These are phyloP conservation scores for Podaxis sp. DNA, from an alignment of 768 basidiomycete genomes.

Conservation along the genomic window DNA sequence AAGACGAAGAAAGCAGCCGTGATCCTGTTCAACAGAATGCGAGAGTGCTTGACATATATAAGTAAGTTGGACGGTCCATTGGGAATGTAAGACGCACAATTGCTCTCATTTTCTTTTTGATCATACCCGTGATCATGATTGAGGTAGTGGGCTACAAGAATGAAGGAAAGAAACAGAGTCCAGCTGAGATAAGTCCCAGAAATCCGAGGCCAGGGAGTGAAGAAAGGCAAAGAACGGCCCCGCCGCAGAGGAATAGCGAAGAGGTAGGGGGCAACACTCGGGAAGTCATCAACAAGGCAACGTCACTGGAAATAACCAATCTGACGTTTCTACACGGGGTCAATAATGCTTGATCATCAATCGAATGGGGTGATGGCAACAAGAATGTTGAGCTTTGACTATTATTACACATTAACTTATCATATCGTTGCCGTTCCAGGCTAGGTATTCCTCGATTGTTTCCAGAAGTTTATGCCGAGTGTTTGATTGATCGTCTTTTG, in stretches of 20 bases:
- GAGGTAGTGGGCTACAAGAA: slow-evolving; percentile 11
- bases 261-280: not conserved
- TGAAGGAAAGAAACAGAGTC: slow-evolving; percentile 13
- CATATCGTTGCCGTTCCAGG: not conserved
- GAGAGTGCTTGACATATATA: slow-evolving; percentile 29
- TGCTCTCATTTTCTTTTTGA: slow-evolving; percentile 19
- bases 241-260: not conserved
- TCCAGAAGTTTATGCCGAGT: not conserved
- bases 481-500: not conserved
- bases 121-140: slow-evolving; percentile 8
- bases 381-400: not conserved
- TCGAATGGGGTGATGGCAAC: not conserved
- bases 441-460: too few relatives aligned
- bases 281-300: too few relatives aligned
- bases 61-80: not conserved
- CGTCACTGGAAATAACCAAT: too few relatives aligned
- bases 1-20: slow-evolving; percentile 52
- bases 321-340: not conserved
- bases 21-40: slow-evolving; percentile 37
- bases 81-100: slow-evolving; percentile 16
- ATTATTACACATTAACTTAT: too few relatives aligned
- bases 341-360: not conserved
- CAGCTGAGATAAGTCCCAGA: slow-evolving; percentile 18
- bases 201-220: slow-evolving; percentile 16
- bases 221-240: slow-evolving; percentile 12